A percentile compares a stretch with the other conserved stretches of the same genome.
phyloP scores from a whole-genome alignment of 2,329 filamentous ascomycete species.

The Hymenoscyphus linearis region DNA sequence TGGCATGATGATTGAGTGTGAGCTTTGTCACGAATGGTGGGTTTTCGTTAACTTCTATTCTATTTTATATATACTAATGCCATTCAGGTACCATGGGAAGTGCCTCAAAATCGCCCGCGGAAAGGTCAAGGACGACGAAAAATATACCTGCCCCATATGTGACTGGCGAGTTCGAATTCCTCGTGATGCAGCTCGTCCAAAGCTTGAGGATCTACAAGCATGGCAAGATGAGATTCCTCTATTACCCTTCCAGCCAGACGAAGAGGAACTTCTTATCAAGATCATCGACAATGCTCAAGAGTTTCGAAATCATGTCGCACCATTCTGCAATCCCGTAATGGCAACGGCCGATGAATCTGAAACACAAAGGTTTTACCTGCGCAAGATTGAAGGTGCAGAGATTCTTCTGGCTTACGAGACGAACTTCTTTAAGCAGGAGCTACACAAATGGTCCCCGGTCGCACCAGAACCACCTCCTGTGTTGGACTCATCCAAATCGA shows the following conservation, averaged over 20 bases:
- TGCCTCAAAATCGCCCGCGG: conserved; percentile 96
- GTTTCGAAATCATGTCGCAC: conserved; percentile 77
- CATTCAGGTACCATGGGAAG: conserved; percentile 84
- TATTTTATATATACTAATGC: conserved; percentile 12
- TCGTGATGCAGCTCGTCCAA: conserved; percentile 89
- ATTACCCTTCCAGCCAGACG: conserved; percentile 91
- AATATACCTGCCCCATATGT: conserved; percentile 96
- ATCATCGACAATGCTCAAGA: conserved; percentile 81
- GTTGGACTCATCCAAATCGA: conserved; percentile 81
- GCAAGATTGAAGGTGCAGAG: conserved; percentile 95
- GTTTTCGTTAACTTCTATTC: conserved; percentile 29
- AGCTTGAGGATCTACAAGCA: conserved; percentile 78
- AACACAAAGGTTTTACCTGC: conserved; percentile 87
- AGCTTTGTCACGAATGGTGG: conserved; percentile 95
- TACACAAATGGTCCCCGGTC: conserved; percentile 92
- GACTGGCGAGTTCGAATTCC: conserved; percentile 97
- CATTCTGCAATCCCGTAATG: conserved; percentile 75
- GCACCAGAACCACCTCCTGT: conserved; percentile 81
- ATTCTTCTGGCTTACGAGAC: conserved; percentile 87
- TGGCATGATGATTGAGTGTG: conserved; percentile 99
- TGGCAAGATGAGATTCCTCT: conserved; percentile 78
- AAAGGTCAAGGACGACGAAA: conserved; percentile 97
- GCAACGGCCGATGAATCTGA: conserved; percentile 81
- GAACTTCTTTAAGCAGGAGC: conserved; percentile 94
- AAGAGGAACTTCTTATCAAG: conserved; percentile 78